These are phyloP conservation scores for Fusarium sp. DNA, from an alignment of 2,329 filamentous ascomycete species.

Conservation along the genomic window DNA sequence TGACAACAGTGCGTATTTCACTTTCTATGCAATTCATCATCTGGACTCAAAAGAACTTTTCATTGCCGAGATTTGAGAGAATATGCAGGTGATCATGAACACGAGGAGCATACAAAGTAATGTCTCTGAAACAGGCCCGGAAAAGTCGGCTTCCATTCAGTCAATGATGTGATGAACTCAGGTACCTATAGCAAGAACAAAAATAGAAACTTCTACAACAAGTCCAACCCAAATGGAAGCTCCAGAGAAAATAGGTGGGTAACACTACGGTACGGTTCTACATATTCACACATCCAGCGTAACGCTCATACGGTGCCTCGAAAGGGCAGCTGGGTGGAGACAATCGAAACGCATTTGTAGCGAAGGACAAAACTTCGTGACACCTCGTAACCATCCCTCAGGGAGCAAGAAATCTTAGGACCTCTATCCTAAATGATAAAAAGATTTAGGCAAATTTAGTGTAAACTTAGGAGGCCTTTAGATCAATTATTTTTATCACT, in stretches of 20 bases:
- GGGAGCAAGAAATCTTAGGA: no score
- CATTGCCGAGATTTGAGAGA: slow-evolving; percentile 8
- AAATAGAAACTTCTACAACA: slow-evolving; percentile 42
- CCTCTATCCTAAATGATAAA: no score
- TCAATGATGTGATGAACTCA: slow-evolving; percentile 1
- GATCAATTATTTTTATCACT: no score
- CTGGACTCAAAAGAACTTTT: neutral
- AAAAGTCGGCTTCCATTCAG: slow-evolving; percentile 22
- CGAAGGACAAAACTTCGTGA: slow-evolving; percentile 27
- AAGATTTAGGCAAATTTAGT: no score
- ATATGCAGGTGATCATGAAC: neutral
- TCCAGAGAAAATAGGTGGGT: slow-evolving; percentile 32
- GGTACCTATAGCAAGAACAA: slow-evolving; percentile 16
- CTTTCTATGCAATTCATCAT: neutral
- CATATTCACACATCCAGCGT: slow-evolving; percentile 1
- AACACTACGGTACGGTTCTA: slow-evolving; percentile 13
- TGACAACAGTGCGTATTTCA: slow-evolving; percentile 37
- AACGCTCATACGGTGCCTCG: slow-evolving; percentile 29
- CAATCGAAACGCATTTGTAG: slow-evolving; percentile 5
- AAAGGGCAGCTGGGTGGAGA: slow-evolving; percentile 38
- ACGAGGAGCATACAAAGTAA: slow-evolving; percentile 6
- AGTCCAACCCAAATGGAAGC: slow-evolving; percentile 21
- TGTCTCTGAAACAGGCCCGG: slow-evolving; percentile 21
- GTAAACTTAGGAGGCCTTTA: no score
- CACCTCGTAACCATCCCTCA: slow-evolving; percentile 13